Conservation (phyloP, 2,329 filamentous ascomycete species). For the Calcarisporium arbuscula region DNA sequence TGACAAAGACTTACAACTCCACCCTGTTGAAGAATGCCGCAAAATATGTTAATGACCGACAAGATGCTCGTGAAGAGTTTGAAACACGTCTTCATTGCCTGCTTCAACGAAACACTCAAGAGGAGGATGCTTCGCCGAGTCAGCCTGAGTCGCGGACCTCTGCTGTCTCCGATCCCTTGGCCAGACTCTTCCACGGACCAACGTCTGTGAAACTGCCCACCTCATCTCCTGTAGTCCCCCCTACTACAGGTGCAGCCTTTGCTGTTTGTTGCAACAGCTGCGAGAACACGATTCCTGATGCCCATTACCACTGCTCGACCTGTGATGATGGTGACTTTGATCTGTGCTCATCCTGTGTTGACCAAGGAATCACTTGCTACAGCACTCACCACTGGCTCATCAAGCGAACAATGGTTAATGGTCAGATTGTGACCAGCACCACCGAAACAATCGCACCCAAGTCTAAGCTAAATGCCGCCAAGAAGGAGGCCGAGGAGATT, state of each 20-base stretch:
- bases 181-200: neutral
- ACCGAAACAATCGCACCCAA: constrained; percentile 75
- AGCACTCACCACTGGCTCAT: constrained; percentile 86
- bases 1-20: constrained; percentile 21
- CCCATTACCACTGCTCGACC: constrained; percentile 90
- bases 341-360: constrained; percentile 75
- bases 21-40: constrained; percentile 20
- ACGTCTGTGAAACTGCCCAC: neutral
- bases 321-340: constrained; percentile 95
- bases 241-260: constrained; percentile 38
- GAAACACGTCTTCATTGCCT: neutral
- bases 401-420: constrained; percentile 76
- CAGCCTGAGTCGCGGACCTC: neutral
- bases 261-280: constrained; percentile 94
- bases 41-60: constrained; percentile 15
- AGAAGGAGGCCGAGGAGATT: constrained; percentile 14
- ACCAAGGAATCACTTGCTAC: constrained; percentile 68
- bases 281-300: constrained; percentile 67
- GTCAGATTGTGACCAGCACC: constrained; percentile 74
- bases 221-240: constrained; percentile 3
- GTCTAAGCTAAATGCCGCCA: constrained; percentile 27
- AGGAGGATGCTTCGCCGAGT: neutral
- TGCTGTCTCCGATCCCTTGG: neutral
- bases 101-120: neutral
- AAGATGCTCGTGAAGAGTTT: constrained; percentile 5